Base-by-base conservation (phyloP, 805 yeast genomes). In the Candida sphagnicola region DNA sequence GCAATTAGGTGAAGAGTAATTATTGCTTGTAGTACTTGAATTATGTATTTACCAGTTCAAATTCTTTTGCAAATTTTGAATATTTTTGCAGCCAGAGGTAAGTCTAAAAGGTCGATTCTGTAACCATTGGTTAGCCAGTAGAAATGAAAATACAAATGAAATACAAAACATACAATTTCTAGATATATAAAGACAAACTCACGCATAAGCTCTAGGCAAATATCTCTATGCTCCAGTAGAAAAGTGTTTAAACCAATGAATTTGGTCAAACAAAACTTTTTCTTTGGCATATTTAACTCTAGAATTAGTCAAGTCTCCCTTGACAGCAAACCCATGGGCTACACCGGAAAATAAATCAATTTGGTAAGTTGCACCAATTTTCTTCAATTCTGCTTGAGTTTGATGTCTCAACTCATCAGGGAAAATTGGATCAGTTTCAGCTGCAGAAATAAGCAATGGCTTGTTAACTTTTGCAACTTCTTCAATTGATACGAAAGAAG, bases 311-410 rank as follows among this genome's bases (percentile, higher is more conserved):
- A 73, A 45, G 55, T 89, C 95, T 41, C 95, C 95, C 63, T 85
- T 83, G 31, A 75, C 80, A 15, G 95, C 78, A 58, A 70, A 90
- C 1, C 96, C 97, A 57, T 90, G 97, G 3, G 56, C 17, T 17
- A 75, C 82, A 40, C 83, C 83, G 23, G 82, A 57, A 58, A 76
- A 82, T 32, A 85, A 54, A 42, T 80, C 77, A 18, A 82, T 50
- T 61, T 77, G 80, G 65, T 75, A 89, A 28, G 77, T 77, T 39
- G 70, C 72, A 38, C 70, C 70, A 14, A 47, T 46, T 38, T 51
- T 47, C 31, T 49, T 62, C 51, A 84, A 73, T 48, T 72, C 74
- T 8, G 61, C 75, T 60, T 80, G 87, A 18, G 90, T 75, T 50
- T 69, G 51, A 42, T 59, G 67, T 64, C 95, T 81, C 51, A 77